Evolutionary conservation across 345 rosid genomes (phyloP).

Genomic region (Reutealis trisperma): DNA sequence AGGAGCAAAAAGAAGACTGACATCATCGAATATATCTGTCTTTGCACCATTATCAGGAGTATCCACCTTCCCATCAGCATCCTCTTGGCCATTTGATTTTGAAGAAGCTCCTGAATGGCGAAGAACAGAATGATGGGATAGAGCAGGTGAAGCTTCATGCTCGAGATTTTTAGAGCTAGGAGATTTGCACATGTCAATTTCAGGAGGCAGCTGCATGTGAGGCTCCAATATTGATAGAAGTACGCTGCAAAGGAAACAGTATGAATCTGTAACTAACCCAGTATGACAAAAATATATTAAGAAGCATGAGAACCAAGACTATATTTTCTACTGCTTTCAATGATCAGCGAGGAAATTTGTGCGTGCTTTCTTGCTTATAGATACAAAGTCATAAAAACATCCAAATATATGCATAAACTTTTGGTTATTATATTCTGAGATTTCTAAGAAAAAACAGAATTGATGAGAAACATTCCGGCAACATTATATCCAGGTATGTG

Average conservation of each 20-base stretch:
- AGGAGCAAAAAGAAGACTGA: slow-evolving; percentile 59
- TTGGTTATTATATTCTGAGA: not conserved
- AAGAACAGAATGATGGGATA: slow-evolving; percentile 31
- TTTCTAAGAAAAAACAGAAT: not conserved
- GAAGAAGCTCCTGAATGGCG: slow-evolving; percentile 32
- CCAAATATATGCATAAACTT: not conserved
- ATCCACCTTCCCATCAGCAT: slow-evolving; percentile 53
- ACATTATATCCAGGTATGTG: slow-evolving; percentile 14
- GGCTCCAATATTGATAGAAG: slow-evolving; percentile 82
- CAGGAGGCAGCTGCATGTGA: slow-evolving; percentile 67
- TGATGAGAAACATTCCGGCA: not conserved
- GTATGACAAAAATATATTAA: slow-evolving; percentile 1
- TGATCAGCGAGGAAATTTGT: not conserved
- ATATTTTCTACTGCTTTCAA: not conserved
- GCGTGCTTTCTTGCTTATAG: slow-evolving; percentile 4
- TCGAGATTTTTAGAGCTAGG: slow-evolving; percentile 39
- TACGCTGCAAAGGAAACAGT: slow-evolving; percentile 55
- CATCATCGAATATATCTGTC: slow-evolving; percentile 60
- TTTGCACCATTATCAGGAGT: slow-evolving; percentile 43
- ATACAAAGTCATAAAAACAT: not conserved
- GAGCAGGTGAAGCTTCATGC: slow-evolving; percentile 35
- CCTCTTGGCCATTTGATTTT: slow-evolving; percentile 46
- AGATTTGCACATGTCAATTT: slow-evolving; percentile 70
- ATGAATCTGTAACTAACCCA: slow-evolving; percentile 18
- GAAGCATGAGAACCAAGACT: not conserved